Evolutionary conservation across 352 stramenopile genomes (phyloP), one percentile per base, ranked within the genome.

Genomic region (Pythium folliculosum): DNA sequence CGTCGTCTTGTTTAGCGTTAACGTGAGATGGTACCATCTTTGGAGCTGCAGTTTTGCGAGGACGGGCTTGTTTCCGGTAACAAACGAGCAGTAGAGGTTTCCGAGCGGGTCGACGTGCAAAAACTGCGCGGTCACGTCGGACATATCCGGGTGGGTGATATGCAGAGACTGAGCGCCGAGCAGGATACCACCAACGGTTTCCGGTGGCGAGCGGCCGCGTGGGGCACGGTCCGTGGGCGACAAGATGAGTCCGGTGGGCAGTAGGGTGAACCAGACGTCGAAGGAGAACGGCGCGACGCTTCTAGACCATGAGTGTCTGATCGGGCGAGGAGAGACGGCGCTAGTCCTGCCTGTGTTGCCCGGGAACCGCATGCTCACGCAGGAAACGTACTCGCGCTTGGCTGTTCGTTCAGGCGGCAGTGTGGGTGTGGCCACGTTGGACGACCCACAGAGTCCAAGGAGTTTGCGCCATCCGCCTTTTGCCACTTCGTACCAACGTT

Each of bases 81-180:
- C 48, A n/a, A n/a, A n/a, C 4, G 67, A 67, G 56, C 61, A 73
- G 50, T 35, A 65, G 30, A 73, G 62, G n/a, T 66, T 63, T 22
- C 55, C 19, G 5, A 59, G 4, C 13, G 49, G 10, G 52, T 70
- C 56, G 30, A 70, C 32, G 49, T 47, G 44, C 2, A 63, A 51
- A 25, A 70, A 55, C 23, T 58, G 55, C 12, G 48, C 10, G 14
- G 27, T 3, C 5, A 25, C 16, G 5, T 43, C 51, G 32, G 51
- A 3, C 45, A 12, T 10, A 3, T 14, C 3, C 8, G 8, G 17
- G 32, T 52, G 35, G 7, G 16, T 6, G 17, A 40, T 47, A 7
- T 13, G 5, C 17, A 13, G 2, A 16, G 44, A 54, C 44, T 64
- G 58, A 8, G 25, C 58, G 7, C 58, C 58, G 2, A 64, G 58